Evolutionary conservation across 2,329 filamentous ascomycete species (phyloP).

Genomic region (Aspergillus aculeatus): DNA sequence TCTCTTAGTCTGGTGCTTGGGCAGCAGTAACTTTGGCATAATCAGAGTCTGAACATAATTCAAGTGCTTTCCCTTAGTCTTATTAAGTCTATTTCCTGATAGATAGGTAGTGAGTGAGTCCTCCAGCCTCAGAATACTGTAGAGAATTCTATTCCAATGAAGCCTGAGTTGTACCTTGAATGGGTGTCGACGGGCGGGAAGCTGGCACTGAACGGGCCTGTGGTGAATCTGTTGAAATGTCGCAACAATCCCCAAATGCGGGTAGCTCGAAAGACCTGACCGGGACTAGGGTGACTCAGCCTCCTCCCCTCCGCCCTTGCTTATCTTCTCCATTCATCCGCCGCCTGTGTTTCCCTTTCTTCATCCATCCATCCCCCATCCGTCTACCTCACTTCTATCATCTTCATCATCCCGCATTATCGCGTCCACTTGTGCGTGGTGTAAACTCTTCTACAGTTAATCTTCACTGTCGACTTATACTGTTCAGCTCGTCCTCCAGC

Average conservation of each 20-base stretch:
- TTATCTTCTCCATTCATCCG: conserved; percentile 11
- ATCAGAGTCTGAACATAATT: no score
- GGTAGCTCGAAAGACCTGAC: conserved; percentile 20
- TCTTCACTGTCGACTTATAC: neutral
- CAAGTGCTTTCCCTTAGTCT: no score
- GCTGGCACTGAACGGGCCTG: no score
- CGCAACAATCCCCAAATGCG: neutral
- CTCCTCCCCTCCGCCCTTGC: conserved; percentile 14
- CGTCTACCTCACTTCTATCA: conserved; percentile 8
- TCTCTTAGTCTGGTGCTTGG: conserved; percentile 1
- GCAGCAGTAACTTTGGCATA: neutral
- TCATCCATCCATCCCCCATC: conserved; percentile 9
- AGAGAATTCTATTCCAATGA: no score
- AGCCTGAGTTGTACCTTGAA: no score
- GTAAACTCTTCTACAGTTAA: neutral
- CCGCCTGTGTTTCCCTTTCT: conserved; percentile 10
- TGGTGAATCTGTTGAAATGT: neutral
- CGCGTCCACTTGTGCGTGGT: conserved; percentile 14
- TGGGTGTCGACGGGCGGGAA: no score
- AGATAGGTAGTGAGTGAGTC: no score
- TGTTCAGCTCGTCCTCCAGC: neutral
- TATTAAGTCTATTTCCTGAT: no score
- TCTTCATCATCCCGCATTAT: conserved; percentile 19
- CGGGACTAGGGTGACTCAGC: conserved; percentile 22
- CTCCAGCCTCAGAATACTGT: no score